A percentile compares a stretch with the other conserved stretches of the same genome.
Evolutionary conservation across 306 rosid genomes (phyloP).

Genomic region (Dryas alaskensis): DNA sequence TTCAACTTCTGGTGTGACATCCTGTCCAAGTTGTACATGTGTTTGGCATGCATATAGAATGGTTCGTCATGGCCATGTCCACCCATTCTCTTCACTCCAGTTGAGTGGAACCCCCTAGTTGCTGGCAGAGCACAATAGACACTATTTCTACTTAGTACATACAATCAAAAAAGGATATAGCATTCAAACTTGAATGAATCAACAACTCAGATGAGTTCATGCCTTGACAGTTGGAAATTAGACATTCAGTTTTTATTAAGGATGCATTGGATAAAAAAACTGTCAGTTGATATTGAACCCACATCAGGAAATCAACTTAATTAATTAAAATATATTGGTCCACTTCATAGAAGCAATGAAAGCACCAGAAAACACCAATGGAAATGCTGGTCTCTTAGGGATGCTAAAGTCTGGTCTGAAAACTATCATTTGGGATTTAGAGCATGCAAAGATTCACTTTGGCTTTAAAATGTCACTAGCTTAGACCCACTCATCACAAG

Average conservation of each 20-base stretch:
- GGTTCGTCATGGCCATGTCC: constrained; percentile 44
- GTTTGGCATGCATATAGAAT: constrained; percentile 36
- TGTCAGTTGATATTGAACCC: background rate
- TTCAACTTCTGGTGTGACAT: constrained; percentile 33
- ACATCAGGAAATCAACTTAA: background rate
- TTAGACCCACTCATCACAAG: background rate
- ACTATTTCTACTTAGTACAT: background rate
- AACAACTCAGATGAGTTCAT: background rate
- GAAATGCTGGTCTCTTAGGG: background rate
- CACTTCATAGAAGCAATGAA: background rate
- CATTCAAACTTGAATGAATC: background rate
- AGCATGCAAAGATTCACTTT: background rate
- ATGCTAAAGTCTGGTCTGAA: background rate
- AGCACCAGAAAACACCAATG: background rate
- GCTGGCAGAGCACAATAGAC: constrained; percentile 18
- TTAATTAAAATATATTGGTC: background rate
- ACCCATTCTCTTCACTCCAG: constrained; percentile 40
- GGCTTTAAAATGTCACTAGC: background rate
- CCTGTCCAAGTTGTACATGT: constrained; percentile 42
- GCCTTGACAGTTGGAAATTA: too few species aligned
- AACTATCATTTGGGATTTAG: background rate
- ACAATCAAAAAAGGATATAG: background rate
- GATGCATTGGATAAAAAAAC: background rate
- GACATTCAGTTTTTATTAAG: background rate
- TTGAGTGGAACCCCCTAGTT: constrained; percentile 34